These are phyloP conservation scores for Daldinia grandis DNA, from an alignment of 495 filamentous ascomycete species.

Conservation along the genomic window DNA sequence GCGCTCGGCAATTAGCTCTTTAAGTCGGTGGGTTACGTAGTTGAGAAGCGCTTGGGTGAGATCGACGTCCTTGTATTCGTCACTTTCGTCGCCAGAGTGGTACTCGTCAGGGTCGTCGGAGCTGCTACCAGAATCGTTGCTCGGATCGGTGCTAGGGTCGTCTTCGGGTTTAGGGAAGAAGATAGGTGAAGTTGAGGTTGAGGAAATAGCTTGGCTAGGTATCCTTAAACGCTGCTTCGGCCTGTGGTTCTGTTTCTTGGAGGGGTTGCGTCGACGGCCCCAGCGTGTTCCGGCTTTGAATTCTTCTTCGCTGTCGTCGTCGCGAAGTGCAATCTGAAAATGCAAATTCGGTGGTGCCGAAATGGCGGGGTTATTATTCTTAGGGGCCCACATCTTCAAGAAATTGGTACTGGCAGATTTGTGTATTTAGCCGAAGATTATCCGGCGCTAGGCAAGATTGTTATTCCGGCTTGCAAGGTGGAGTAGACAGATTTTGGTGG, in stretches of 20 bases:
- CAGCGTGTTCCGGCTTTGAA: not conserved
- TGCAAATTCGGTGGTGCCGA: conserved; percentile 6
- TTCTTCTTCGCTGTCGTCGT: conserved; percentile 2
- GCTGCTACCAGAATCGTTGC: not conserved
- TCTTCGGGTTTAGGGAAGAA: not conserved
- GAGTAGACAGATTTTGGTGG: too few species aligned
- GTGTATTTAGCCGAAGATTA: not conserved
- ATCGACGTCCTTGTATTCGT: not conserved
- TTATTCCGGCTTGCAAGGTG: not conserved
- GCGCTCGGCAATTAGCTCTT: not conserved
- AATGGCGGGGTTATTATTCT: conserved; percentile 5
- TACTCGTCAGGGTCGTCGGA: not conserved
- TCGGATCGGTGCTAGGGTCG: not conserved
- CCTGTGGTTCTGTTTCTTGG: not conserved
- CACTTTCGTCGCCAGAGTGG: not conserved
- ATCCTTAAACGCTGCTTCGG: not conserved
- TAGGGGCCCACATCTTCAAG: conserved; percentile 1
- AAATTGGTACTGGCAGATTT: not conserved
- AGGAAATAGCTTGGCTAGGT: not conserved
- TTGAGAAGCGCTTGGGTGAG: not conserved
- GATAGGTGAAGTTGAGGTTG: not conserved
- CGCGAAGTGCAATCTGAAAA: not conserved
- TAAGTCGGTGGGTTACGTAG: not conserved
- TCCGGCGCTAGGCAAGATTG: not conserved
- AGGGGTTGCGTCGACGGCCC: not conserved